phyloP scores from a whole-genome alignment of 805 yeast genomes.

The Torulaspora microellipsoides region DNA sequence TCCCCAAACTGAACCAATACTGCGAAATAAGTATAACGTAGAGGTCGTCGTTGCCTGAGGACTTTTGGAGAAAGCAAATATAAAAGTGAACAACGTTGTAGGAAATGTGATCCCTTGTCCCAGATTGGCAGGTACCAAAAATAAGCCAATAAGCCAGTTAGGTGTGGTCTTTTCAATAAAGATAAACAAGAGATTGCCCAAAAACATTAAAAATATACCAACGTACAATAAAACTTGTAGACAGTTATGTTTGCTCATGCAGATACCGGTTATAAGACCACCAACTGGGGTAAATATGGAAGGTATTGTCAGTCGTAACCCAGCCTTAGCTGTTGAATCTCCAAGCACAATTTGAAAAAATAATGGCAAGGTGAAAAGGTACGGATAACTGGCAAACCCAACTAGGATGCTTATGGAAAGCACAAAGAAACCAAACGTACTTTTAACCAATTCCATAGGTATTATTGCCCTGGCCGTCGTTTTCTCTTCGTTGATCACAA shows the following conservation, averaged over 20 bases:
- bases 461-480: constrained; percentile 18
- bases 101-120: constrained; percentile 41
- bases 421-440: constrained; percentile 9
- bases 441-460: constrained; percentile 12
- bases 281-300: constrained; percentile 42
- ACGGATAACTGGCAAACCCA: constrained; percentile 40
- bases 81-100: constrained; percentile 35
- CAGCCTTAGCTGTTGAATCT: constrained; percentile 40
- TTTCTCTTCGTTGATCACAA: constrained; percentile 14
- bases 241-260: constrained; percentile 34
- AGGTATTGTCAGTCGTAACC: constrained; percentile 40
- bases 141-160: constrained; percentile 28
- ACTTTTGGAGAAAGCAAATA: constrained; percentile 32
- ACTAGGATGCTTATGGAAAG: constrained; percentile 32
- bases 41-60: constrained; percentile 41
- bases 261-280: constrained; percentile 37
- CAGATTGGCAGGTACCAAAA: constrained; percentile 36
- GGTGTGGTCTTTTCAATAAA: constrained; percentile 23
- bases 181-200: constrained; percentile 36
- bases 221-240: constrained; percentile 29
- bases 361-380: constrained; percentile 40
- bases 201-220: constrained; percentile 36
- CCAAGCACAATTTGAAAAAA: constrained; percentile 41
- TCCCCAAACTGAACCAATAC: constrained; percentile 42
- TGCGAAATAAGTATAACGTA: constrained; percentile 37